A percentile compares a stretch with the other conserved stretches of the same genome.
Conservation (phyloP, 208 protist genomes). For the Acanthamoeba castellanii region DNA sequence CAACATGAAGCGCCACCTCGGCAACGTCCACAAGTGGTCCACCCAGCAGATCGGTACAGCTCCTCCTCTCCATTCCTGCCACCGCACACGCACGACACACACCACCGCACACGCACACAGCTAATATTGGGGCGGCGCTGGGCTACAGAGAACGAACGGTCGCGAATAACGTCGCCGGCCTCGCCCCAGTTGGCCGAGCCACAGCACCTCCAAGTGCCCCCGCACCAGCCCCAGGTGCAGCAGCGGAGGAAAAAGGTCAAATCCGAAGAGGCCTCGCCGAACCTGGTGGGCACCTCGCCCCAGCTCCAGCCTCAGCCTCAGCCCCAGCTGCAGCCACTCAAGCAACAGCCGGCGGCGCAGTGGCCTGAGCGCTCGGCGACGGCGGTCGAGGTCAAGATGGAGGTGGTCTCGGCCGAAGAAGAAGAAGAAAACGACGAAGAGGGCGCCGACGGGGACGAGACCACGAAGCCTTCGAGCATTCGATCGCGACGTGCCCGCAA, state of each 20-base stretch:
- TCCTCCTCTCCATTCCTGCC: neutral
- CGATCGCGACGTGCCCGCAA: neutral
- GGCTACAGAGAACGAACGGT: neutral
- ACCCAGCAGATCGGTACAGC: constrained; percentile 12
- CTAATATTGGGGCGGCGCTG: no score
- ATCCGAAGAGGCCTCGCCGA: neutral
- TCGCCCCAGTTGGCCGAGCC: neutral
- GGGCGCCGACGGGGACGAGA: neutral
- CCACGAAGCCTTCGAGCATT: neutral
- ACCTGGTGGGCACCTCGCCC: neutral
- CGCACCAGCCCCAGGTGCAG: neutral
- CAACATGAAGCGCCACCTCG: constrained; percentile 60
- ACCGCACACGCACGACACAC: no score
- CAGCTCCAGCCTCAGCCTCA: neutral
- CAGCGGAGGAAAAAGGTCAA: constrained; percentile 10
- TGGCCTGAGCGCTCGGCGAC: no score
- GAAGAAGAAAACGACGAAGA: neutral
- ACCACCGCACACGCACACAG: no score
- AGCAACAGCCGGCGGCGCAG: neutral
- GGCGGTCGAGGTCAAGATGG: neutral
- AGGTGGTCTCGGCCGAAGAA: neutral
- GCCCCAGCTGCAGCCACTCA: no score
- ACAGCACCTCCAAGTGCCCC: neutral
- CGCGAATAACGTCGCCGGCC: neutral
- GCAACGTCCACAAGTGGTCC: constrained; percentile 32